Evolutionary conservation across 2,329 filamentous ascomycete species (phyloP).

Genomic region (Diaporthe batatas): DNA sequence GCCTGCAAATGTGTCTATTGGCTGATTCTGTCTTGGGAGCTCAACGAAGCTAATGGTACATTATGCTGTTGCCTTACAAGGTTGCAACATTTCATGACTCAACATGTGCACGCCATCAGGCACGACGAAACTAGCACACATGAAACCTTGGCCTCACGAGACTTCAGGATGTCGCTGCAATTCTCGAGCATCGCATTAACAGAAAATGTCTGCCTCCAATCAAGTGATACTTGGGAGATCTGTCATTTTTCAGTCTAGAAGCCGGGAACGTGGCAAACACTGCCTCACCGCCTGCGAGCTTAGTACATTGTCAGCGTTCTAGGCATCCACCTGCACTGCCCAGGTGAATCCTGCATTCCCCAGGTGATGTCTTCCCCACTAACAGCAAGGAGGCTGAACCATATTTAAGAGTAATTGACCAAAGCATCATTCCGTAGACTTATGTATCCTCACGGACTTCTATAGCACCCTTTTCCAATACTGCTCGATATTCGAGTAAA

Average conservation of each 20-base stretch:
- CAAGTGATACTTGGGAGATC: neutral
- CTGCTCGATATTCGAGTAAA: neutral
- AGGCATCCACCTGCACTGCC: slow-evolving; percentile 14
- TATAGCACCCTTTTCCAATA: neutral
- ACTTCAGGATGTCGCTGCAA: neutral
- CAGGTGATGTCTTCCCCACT: neutral
- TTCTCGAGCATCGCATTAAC: neutral
- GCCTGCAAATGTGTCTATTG: neutral
- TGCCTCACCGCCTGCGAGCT: slow-evolving; percentile 4
- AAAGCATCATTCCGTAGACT: neutral
- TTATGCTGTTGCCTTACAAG: slow-evolving; percentile 21
- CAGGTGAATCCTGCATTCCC: slow-evolving; percentile 5
- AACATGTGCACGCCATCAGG: neutral
- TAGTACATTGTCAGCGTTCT: slow-evolving; percentile 14
- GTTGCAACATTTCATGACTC: neutral
- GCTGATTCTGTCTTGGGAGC: neutral
- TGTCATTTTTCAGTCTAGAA: slow-evolving; percentile 1
- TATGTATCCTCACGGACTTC: neutral
- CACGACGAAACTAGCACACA: neutral
- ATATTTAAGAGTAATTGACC: neutral
- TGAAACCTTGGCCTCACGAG: slow-evolving; percentile 13
- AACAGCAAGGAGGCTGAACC: neutral
- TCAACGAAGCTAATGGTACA: too few species aligned
- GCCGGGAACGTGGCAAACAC: neutral
- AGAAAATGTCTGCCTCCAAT: neutral